These are phyloP conservation scores for Aspergillus sparsus DNA, from an alignment of 495 filamentous ascomycete genomes.

Conservation along the genomic window DNA sequence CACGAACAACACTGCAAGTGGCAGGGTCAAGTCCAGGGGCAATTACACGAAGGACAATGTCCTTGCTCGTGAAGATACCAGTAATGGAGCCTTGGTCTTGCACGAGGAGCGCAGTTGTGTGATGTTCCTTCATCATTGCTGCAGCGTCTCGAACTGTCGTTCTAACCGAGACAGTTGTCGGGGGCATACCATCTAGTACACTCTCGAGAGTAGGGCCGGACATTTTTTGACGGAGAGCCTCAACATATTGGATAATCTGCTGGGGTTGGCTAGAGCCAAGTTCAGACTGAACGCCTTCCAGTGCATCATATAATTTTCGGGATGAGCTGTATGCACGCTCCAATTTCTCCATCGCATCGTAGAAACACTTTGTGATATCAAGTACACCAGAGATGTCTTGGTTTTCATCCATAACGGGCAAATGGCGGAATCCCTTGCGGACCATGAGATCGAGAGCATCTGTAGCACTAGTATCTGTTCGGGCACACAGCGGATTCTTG, in stretches of 20 bases:
- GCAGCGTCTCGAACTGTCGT: constrained; percentile 96
- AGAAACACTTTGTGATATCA: constrained; percentile 99
- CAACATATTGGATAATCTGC: constrained; percentile 98
- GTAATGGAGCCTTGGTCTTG: constrained; percentile 97
- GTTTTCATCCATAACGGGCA: constrained; percentile 99
- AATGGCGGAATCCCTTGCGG: constrained; percentile 92
- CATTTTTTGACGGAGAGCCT: constrained; percentile 94
- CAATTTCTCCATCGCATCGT: constrained; percentile 99
- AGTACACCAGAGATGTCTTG: constrained; percentile 98
- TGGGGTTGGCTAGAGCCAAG: constrained; percentile 94
- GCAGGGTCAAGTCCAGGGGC: constrained; percentile 92
- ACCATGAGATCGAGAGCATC: constrained; percentile 98
- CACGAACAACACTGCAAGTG: constrained; percentile 94
- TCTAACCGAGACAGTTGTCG: constrained; percentile 90
- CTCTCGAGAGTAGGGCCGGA: constrained; percentile 95
- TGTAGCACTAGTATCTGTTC: constrained; percentile 96
- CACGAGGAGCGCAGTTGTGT: constrained; percentile 93
- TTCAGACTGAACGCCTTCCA: constrained; percentile 98
- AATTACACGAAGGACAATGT: constrained; percentile 97
- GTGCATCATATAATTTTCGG: constrained; percentile 90
- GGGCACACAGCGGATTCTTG: constrained; percentile 95
- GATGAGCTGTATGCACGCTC: constrained; percentile 97
- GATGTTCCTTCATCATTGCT: constrained; percentile 94
- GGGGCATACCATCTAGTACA: constrained; percentile 87
- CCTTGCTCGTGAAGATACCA: constrained; percentile 99